Evolutionary conservation across 2,329 filamentous ascomycete genomes (phyloP).

Genomic region (Chrysosporium keratinophilum): DNA sequence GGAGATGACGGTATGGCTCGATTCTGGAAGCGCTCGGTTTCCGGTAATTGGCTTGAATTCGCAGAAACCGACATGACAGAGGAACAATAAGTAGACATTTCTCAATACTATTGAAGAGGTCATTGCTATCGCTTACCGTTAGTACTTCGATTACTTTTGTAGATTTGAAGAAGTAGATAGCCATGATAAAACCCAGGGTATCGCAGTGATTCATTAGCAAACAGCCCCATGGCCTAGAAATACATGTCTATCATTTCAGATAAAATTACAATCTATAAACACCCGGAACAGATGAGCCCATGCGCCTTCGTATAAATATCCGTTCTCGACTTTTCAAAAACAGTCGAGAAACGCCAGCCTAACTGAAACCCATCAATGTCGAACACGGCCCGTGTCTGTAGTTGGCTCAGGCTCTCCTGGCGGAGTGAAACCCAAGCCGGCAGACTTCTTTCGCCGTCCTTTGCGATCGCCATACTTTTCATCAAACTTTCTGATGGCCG

Average conservation of each 20-base stretch:
- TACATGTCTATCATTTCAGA: conserved; percentile 7
- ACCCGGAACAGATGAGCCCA: background rate
- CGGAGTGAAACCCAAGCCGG: conserved; percentile 40
- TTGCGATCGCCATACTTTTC: conserved; percentile 83
- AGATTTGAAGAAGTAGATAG: too few species aligned
- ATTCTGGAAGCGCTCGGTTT: conserved; percentile 36
- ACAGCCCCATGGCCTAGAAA: background rate
- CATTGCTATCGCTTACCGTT: too few species aligned
- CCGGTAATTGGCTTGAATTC: conserved; percentile 38
- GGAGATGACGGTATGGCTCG: conserved; percentile 35
- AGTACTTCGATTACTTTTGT: too few species aligned
- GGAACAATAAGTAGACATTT: conserved; percentile 15
- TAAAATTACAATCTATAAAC: conserved; percentile 8
- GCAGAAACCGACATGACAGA: conserved; percentile 34
- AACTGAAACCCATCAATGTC: conserved; percentile 12
- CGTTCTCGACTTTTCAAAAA: background rate
- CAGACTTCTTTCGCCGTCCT: conserved; percentile 51
- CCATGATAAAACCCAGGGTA: too few species aligned
- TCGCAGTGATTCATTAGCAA: background rate
- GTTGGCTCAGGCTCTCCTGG: conserved; percentile 8
- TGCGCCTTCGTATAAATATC: background rate
- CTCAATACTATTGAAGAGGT: too few species aligned
- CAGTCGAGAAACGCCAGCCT: background rate
- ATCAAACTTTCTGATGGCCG: conserved; percentile 87
- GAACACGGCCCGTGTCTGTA: conserved; percentile 16